A percentile compares a stretch with the other conserved stretches of the same genome.
Evolutionary conservation across 129 eudicot genomes (phyloP).

Genomic region (Artemisia argyi): DNA sequence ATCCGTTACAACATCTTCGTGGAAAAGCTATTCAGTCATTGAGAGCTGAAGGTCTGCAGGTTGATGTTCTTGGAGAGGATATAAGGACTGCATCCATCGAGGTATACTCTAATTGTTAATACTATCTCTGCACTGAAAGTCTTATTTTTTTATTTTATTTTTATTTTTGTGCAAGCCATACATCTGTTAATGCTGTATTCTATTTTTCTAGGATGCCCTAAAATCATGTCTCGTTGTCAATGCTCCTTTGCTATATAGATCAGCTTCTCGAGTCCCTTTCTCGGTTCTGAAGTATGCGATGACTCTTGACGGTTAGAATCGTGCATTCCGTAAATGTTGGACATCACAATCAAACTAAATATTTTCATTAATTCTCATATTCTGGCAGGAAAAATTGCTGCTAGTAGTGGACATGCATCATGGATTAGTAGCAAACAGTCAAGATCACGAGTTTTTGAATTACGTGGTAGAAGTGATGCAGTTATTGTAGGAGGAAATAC

Average conservation of each 20-base stretch:
- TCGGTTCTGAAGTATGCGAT: conserved; percentile 96
- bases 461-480: conserved; percentile 97
- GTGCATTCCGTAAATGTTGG: background rate
- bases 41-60: conserved; percentile 73
- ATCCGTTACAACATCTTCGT: conserved; percentile 85
- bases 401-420: conserved; percentile 89
- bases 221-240: conserved; percentile 90
- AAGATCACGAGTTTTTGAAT: conserved; percentile 77
- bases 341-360: background rate
- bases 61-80: conserved; percentile 94
- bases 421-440: conserved; percentile 94
- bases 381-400: conserved; percentile 86
- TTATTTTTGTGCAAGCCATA: background rate
- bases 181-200: conserved; percentile 5
- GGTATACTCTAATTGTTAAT: conserved; percentile 41
- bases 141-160: background rate
- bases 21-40: conserved; percentile 71
- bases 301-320: conserved; percentile 97
- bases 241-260: conserved; percentile 94
- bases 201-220: conserved; percentile 65
- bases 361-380: conserved; percentile 14
- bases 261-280: conserved; percentile 80
- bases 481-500: conserved; percentile 97
- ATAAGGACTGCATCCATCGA: conserved; percentile 61
- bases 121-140: conserved; percentile 5